Evolutionary conservation across 1,139 yeast species (phyloP), one percentile per base, ranked within the genome.

Genomic region (Hansenula lynferdii): DNA sequence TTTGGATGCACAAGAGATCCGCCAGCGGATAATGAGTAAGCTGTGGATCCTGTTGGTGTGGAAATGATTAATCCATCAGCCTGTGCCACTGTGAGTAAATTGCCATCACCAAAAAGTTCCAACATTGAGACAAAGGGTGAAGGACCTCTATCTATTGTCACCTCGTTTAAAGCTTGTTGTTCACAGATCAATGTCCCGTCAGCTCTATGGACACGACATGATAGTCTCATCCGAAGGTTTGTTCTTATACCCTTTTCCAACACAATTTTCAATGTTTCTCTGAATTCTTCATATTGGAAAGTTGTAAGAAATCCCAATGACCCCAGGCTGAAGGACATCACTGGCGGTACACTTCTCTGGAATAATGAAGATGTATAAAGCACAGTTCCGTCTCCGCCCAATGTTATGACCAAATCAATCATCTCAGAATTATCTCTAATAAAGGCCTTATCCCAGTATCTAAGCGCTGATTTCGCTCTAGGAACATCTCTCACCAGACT

Each of bases 341-440:
- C 86, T 1, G 96, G 96, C 3, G 96, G 96, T 0, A 86, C 95
- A 37, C 80, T 77, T 45, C 77, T 64, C 57, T 86, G 95, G 60
- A 86, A 86, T 36, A 86, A 61, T 34, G 85, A 82, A 1, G 90
- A 81, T 1, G 83, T 94, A 55, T 78, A 85, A 30, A 86, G 62
- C 8, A 86, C 95, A 0, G 96, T 86, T 22, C 96, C 96, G 55
- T 86, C 96, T 17, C 96, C 96, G 15, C 96, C 96, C 24, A 85
- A 60, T 0, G 96, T 84, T 21, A 86, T 70, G 7, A 85, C 87
- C 44, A 86, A 64, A 57, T 87, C 96, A 50, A 86, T 81, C 31
- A 67, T 60, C 36, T 80, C 80, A 0, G 84, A 81, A 35, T 62
- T 62, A 12, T 68, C 61, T 8, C 61, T 58, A 9, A 87, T 75